A percentile compares a stretch with the other conserved stretches of the same genome.
phyloP scores from a whole-genome alignment of 1,284 basidiomycete genomes.

The Wallemia ichthyophaga region DNA sequence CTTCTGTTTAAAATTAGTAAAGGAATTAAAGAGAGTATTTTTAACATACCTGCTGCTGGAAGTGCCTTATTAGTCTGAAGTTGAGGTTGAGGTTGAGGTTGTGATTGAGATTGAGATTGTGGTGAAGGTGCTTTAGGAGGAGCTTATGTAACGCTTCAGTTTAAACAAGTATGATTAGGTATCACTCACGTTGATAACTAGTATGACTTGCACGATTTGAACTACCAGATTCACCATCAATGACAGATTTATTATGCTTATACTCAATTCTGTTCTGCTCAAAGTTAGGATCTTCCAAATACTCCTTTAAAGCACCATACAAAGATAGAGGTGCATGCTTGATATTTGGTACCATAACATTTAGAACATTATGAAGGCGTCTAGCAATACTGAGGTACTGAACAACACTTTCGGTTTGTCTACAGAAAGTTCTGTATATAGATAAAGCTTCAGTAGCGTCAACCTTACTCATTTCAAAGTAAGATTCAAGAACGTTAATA shows the following conservation, averaged over 20 bases:
- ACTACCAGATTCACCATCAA: constrained; percentile 21
- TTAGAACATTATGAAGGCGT: constrained; percentile 69
- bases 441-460: constrained; percentile 61
- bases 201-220: constrained; percentile 9
- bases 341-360: constrained; percentile 74
- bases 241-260: constrained; percentile 47
- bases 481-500: constrained; percentile 80
- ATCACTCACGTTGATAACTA: constrained; percentile 9
- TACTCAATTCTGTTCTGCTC: constrained; percentile 82
- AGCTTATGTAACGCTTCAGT: constrained; percentile 8
- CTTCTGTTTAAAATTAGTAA: neutral
- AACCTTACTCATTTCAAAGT: constrained; percentile 88
- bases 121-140: constrained; percentile 5
- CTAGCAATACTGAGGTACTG: constrained; percentile 78
- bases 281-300: constrained; percentile 80
- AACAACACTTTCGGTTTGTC: constrained; percentile 73
- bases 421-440: constrained; percentile 83
- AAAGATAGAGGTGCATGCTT: constrained; percentile 85
- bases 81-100: constrained; percentile 3
- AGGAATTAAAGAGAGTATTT: neutral
- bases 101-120: constrained; percentile 6
- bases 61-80: neutral
- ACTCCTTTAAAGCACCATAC: constrained; percentile 76
- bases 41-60: constrained; percentile 2
- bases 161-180: constrained; percentile 11